Conservation (phyloP, 2,329 filamentous ascomycete genomes). For the Beauveria asiatica region DNA sequence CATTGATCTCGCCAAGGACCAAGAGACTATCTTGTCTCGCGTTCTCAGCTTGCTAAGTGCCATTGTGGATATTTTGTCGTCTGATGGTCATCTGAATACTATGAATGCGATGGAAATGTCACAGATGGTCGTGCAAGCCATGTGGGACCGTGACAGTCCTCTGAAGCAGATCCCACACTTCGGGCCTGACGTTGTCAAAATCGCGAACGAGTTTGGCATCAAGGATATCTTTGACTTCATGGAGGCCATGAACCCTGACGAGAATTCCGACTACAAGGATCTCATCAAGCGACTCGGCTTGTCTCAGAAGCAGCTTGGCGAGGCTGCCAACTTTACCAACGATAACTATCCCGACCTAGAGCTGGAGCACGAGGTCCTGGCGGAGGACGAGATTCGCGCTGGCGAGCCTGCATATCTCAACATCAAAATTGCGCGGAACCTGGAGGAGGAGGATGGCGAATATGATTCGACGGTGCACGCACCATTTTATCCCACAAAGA, state of each 20-base stretch:
- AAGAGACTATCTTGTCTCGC: conserved; percentile 78
- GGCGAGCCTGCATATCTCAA: conserved; percentile 75
- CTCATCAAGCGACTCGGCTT: conserved; percentile 73
- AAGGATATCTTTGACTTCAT: conserved; percentile 97
- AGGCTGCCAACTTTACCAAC: conserved; percentile 94
- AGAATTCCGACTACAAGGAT: conserved; percentile 72
- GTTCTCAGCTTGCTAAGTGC: conserved; percentile 83
- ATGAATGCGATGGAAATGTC: conserved; percentile 99
- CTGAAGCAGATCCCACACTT: conserved; percentile 98
- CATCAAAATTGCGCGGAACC: conserved; percentile 75
- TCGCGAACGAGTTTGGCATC: conserved; percentile 71
- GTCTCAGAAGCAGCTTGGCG: conserved; percentile 69
- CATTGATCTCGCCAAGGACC: conserved; percentile 91
- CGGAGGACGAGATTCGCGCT: conserved; percentile 69
- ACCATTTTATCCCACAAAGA: conserved; percentile 84
- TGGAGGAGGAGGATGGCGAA: conserved; percentile 58
- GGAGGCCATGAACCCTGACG: conserved; percentile 95
- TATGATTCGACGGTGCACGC: conserved; percentile 82
- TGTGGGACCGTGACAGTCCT: conserved; percentile 97
- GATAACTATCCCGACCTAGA: conserved; percentile 93
- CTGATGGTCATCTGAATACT: conserved; percentile 90
- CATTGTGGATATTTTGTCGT: conserved; percentile 89
- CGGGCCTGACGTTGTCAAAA: conserved; percentile 71
- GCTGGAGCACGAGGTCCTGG: conserved; percentile 77
- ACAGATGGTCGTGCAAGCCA: conserved; percentile 96